A percentile compares a stretch with the other conserved stretches of the same genome.
phyloP scores from a whole-genome alignment of 768 basidiomycete species.

The Kwoniella botswanensis region DNA sequence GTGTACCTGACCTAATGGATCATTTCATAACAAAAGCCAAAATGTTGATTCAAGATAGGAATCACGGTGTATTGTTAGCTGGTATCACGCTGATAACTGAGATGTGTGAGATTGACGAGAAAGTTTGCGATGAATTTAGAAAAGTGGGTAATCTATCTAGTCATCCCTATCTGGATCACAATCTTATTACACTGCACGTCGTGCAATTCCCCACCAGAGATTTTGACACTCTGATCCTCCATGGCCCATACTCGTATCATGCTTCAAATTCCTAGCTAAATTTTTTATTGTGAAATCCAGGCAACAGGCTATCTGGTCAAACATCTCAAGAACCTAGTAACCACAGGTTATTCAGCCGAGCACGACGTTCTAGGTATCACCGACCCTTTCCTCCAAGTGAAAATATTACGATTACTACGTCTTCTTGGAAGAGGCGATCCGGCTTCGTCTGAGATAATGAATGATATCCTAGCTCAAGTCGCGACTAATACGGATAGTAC shows the following conservation, averaged over 20 bases:
- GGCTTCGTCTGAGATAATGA: constrained; percentile 93
- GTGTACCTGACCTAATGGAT: constrained; percentile 93
- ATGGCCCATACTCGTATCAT: too few relatives aligned
- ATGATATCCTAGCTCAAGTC: constrained; percentile 92
- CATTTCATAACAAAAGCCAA: constrained; percentile 89
- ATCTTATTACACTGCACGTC: background rate
- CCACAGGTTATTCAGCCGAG: constrained; percentile 96
- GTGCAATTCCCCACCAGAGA: too few relatives aligned
- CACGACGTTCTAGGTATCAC: constrained; percentile 99
- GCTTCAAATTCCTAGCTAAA: background rate
- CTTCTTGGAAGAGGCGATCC: constrained; percentile 84
- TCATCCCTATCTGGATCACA: too few relatives aligned
- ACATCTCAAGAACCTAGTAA: constrained; percentile 90
- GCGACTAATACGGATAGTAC: constrained; percentile 98
- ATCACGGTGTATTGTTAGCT: constrained; percentile 94
- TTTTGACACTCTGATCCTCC: too few relatives aligned
- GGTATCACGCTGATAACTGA: constrained; percentile 93
- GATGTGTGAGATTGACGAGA: constrained; percentile 81
- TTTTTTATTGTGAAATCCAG: background rate
- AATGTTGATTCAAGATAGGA: constrained; percentile 88
- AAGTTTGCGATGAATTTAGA: constrained; percentile 80
- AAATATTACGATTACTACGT: constrained; percentile 84
- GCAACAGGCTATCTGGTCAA: constrained; percentile 72
- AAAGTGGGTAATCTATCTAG: constrained; percentile 65
- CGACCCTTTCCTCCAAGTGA: constrained; percentile 63